phyloP scores from a whole-genome alignment of 169 alveolate genomes.

The Ichthyophthirius multifiliis region DNA sequence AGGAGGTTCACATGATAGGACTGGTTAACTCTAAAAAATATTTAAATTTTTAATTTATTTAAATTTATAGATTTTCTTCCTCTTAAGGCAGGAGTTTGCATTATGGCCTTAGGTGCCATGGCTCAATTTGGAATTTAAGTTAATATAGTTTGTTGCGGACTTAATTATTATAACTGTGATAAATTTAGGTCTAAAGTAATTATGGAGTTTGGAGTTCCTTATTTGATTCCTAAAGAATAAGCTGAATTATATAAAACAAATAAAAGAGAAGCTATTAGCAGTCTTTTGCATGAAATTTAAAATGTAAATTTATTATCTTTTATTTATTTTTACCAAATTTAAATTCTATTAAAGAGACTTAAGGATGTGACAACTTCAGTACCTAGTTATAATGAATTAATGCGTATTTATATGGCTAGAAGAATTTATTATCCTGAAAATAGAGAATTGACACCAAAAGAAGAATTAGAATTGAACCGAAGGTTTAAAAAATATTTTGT shows the following conservation, averaged over 20 bases:
- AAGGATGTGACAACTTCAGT: slow-evolving; percentile 58
- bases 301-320: slow-evolving; percentile 3
- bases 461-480: slow-evolving; percentile 47
- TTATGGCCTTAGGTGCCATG: slow-evolving; percentile 80
- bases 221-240: slow-evolving; percentile 38
- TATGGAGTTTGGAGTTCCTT: slow-evolving; percentile 65
- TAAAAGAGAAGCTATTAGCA: slow-evolving; percentile 38
- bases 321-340: slow-evolving; percentile 30
- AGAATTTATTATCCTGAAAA: slow-evolving; percentile 46
- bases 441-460: slow-evolving; percentile 18
- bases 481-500: background rate
- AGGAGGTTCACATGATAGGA: slow-evolving; percentile 85
- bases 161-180: slow-evolving; percentile 60
- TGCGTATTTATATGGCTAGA: slow-evolving; percentile 54
- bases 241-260: slow-evolving; percentile 33
- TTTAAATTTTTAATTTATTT: slow-evolving; percentile 57
- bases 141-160: slow-evolving; percentile 52
- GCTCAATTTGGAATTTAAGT: slow-evolving; percentile 55
- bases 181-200: slow-evolving; percentile 57
- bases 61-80: slow-evolving; percentile 61
- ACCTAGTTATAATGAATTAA: slow-evolving; percentile 54
- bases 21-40: slow-evolving; percentile 57
- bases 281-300: slow-evolving; percentile 48
- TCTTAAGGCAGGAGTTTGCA: slow-evolving; percentile 73
- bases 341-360: slow-evolving; percentile 25